Evolutionary conservation across 2,329 filamentous ascomycete genomes (phyloP), one percentile per base, ranked within the genome.

Genomic region (Penicillium sp.): DNA sequence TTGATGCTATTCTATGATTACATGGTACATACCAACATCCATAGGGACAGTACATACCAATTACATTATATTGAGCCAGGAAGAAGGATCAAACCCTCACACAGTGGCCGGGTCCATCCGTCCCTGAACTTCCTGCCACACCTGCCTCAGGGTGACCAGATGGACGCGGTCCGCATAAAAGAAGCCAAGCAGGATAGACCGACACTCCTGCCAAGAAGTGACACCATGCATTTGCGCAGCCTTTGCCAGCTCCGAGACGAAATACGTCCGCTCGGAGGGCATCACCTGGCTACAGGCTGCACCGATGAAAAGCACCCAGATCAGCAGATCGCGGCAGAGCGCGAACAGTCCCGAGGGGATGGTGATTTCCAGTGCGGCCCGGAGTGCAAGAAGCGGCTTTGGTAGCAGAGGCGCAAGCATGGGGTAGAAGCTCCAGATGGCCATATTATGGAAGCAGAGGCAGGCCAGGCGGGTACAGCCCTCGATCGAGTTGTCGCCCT

Each of bases 341-440:
- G 67, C 64, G 61, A 73, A 77, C 37, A 70, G 65, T 1, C 73
- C 73, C 0, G 71, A 59, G 10, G 67, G 63, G 41, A 77, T 73
- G 6, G 74, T 75, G 12, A 59, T 64, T 55, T 71, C 72, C 2
- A 77, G 67, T 3, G 75, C 71, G 6, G 62, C 55, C 39, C 73
- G 73, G 12, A 77, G 68, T 3, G 68, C 70, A 25, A 69, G 61
- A 25, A 77, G 70, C 0, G 75, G 75, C 52, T 72, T 70, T 10
- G 71, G 70, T 17, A 77, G 72, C 0, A 77, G 64, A 1, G 73
- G 73, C 2, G 62, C 74, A 17, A 75, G 63, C 49, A 68, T 63
- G 0, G 75, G 75, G 60, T 76, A 77, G 56, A 77, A 77, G 51
- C 68, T 70, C 75, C 75, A 77, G 58, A 77, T 75, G 22, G 69